Conservation (phyloP, 768 basidiomycete genomes). For the Exidia glandulosa region DNA sequence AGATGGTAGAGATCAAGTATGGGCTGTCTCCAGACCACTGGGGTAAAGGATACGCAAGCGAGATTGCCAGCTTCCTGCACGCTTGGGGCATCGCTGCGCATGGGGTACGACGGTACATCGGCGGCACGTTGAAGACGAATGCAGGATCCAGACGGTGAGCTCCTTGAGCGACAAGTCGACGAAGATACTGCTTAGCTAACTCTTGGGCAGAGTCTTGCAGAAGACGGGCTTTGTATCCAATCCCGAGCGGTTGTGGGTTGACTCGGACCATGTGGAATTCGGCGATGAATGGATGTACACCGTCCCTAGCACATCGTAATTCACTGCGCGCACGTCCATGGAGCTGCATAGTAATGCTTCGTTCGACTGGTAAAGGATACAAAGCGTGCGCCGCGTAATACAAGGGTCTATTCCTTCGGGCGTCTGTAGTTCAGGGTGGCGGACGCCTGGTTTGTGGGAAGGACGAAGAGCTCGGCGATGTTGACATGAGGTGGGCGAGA, state of each 20-base stretch:
- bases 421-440: constrained; percentile 51
- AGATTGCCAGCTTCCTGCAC: background rate
- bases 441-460: constrained; percentile 72
- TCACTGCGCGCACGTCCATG: too few relatives aligned
- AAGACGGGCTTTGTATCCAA: background rate
- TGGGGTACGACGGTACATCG: background rate
- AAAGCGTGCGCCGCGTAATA: too few relatives aligned
- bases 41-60: background rate
- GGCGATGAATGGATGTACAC: background rate
- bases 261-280: background rate
- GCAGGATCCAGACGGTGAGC: background rate
- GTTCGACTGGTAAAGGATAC: too few relatives aligned
- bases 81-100: background rate
- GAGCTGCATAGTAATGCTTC: too few relatives aligned
- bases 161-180: too few relatives aligned
- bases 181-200: background rate
- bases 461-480: constrained; percentile 61
- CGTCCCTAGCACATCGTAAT: too few relatives aligned
- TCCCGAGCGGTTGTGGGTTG: background rate
- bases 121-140: background rate
- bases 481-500: constrained; percentile 87
- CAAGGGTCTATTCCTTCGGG: background rate
- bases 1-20: background rate
- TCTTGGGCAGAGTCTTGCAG: background rate
- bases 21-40: background rate